Evolutionary conservation across 2,329 filamentous ascomycete genomes (phyloP).

Genomic region (Bipolaris cookei): DNA sequence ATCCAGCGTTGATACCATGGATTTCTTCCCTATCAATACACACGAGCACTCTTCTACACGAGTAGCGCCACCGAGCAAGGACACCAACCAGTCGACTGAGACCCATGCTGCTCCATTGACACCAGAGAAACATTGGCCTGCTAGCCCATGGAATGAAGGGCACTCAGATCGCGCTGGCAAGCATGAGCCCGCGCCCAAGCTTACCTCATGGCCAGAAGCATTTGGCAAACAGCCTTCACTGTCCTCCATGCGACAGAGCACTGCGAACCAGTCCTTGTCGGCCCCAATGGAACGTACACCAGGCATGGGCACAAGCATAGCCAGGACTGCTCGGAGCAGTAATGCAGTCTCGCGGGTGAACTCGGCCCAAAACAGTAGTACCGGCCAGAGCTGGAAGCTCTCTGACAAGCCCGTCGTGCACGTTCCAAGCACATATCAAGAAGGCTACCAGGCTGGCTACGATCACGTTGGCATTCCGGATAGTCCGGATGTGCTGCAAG

Average conservation of each 20-base stretch:
- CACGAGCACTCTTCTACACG: slow-evolving; percentile 50
- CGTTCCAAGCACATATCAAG: slow-evolving; percentile 45
- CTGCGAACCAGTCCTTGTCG: slow-evolving; percentile 9
- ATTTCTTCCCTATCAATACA: slow-evolving; percentile 52
- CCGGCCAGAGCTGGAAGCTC: slow-evolving; percentile 34
- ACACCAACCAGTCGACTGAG: slow-evolving; percentile 23
- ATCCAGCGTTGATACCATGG: slow-evolving; percentile 50
- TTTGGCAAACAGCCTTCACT: slow-evolving; percentile 35
- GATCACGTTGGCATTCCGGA: slow-evolving; percentile 44
- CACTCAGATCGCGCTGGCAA: slow-evolving; percentile 28
- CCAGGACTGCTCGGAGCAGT: slow-evolving; percentile 22
- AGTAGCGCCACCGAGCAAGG: slow-evolving; percentile 31
- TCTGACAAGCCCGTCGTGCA: slow-evolving; percentile 28
- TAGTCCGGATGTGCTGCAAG: slow-evolving; percentile 41
- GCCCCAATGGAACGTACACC: slow-evolving; percentile 16
- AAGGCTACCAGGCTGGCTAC: slow-evolving; percentile 49
- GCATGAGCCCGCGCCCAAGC: slow-evolving; percentile 32
- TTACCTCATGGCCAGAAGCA: slow-evolving; percentile 42
- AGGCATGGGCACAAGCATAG: slow-evolving; percentile 4
- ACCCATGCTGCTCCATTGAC: slow-evolving; percentile 35
- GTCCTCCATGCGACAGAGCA: slow-evolving; percentile 25
- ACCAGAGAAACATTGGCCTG: slow-evolving; percentile 47
- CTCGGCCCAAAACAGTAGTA: slow-evolving; percentile 26
- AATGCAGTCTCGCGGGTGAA: slow-evolving; percentile 17
- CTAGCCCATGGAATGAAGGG: slow-evolving; percentile 46